Percentiles rank a stretch among this genome's conserved stretches.
Conservation (phyloP, 345 rosid genomes). For the Pugionium cornutum region DNA sequence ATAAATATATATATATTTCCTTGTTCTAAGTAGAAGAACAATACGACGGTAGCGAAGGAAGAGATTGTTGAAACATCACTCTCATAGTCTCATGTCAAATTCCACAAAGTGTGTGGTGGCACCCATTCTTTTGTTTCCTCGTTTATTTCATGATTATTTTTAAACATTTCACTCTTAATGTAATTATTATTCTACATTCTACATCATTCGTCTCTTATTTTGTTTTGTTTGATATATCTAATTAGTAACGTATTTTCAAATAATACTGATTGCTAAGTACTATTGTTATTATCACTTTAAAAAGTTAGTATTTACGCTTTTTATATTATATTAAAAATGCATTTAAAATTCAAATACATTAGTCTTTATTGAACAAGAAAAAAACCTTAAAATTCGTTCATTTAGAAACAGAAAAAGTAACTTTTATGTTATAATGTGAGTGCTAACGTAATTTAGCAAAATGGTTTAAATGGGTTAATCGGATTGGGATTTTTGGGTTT, state of each 20-base stretch:
- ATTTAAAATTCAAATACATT: no score
- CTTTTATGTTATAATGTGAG: no score
- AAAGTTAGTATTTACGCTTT: background rate
- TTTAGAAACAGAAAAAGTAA: no score
- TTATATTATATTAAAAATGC: no score
- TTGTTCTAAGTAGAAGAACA: constrained; percentile 29
- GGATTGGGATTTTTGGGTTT: no score
- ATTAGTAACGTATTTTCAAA: background rate
- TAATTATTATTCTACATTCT: background rate
- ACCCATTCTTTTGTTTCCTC: constrained; percentile 29
- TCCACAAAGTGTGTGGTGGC: background rate
- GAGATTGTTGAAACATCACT: constrained; percentile 34
- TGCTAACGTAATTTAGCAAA: no score
- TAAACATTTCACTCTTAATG: background rate
- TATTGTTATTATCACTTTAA: constrained; percentile 5
- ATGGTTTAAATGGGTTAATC: no score
- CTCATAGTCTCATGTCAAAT: constrained; percentile 8
- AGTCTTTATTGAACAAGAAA: no score
- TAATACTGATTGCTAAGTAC: constrained; percentile 7
- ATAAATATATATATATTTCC: constrained; percentile 30
- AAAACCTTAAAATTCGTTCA: no score
- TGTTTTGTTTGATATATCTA: background rate
- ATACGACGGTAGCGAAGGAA: constrained; percentile 26
- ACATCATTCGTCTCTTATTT: constrained; percentile 10
- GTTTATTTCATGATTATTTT: background rate